Percentiles rank a stretch among this genome's conserved stretches.
Evolutionary conservation across 2,329 filamentous ascomycete species (phyloP).

Genomic region (Furcasterigmium furcatum): DNA sequence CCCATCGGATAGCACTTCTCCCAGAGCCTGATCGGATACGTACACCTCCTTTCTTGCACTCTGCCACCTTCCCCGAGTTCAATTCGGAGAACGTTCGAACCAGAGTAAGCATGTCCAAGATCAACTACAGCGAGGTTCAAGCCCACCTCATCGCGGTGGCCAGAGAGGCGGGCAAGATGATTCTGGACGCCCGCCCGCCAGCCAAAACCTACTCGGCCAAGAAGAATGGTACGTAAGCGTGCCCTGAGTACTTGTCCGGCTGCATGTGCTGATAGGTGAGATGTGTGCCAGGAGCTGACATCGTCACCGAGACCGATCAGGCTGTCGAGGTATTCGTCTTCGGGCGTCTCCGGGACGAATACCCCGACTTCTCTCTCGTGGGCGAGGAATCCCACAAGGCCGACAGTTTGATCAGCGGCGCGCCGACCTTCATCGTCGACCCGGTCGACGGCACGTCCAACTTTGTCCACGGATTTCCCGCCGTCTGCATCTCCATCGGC

Average conservation of each 20-base stretch:
- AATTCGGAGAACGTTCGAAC: no score
- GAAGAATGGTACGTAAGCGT: conserved; percentile 57
- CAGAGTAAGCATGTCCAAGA: no score
- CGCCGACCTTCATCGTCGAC: conserved; percentile 76
- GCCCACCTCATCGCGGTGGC: no score
- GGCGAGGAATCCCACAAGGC: conserved; percentile 76
- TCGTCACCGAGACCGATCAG: conserved; percentile 66
- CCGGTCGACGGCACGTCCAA: conserved; percentile 82
- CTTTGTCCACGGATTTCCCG: conserved; percentile 75
- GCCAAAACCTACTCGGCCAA: conserved; percentile 57
- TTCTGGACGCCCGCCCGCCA: no score
- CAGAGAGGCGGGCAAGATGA: no score
- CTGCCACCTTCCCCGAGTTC: no score
- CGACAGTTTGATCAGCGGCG: conserved; percentile 56
- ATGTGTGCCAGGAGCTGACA: conserved; percentile 60
- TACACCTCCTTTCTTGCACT: no score
- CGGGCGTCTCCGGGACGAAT: conserved; percentile 45
- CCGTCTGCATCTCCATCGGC: conserved; percentile 74
- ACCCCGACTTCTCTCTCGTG: conserved; percentile 61
- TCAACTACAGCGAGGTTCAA: no score
- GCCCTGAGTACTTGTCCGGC: no score
- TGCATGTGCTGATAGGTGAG: background rate
- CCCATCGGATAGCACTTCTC: no score
- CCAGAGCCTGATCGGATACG: no score
- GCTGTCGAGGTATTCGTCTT: conserved; percentile 63